A percentile compares a stretch with the other conserved stretches of the same genome.
Conservation (phyloP, 768 basidiomycete genomes). For the Tylopilus plumbeoviolaceoides region DNA sequence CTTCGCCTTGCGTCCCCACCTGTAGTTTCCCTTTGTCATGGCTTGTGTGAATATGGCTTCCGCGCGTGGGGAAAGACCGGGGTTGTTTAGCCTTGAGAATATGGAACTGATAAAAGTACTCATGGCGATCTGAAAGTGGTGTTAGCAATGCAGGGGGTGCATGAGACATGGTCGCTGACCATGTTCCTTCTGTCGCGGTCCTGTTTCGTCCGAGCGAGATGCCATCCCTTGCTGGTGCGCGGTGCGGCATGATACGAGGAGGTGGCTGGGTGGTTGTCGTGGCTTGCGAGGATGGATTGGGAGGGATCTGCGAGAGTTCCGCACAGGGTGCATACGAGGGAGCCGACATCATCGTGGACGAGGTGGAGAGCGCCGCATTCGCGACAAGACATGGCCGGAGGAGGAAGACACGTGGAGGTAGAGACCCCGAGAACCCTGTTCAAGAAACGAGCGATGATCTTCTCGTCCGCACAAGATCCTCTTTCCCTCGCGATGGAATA, state of each 20-base stretch:
- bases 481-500: no score
- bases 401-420: neutral
- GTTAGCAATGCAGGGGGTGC: conserved; percentile 9
- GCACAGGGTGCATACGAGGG: conserved; percentile 64
- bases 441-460: neutral
- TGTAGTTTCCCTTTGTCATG: conserved; percentile 53
- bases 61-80: conserved; percentile 63
- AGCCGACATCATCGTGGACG: conserved; percentile 56
- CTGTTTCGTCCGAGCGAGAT: conserved; percentile 62
- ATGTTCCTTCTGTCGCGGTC: conserved; percentile 59
- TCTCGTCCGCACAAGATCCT: no score
- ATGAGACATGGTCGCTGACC: conserved; percentile 36
- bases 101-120: conserved; percentile 59
- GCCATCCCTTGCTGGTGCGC: conserved; percentile 51
- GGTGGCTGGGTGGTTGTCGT: conserved; percentile 30
- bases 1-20: conserved; percentile 75
- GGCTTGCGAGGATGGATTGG: conserved; percentile 52
- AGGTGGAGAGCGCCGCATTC: conserved; percentile 51
- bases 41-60: conserved; percentile 65
- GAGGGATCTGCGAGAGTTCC: conserved; percentile 65
- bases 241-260: conserved; percentile 45
- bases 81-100: conserved; percentile 51
- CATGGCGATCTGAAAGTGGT: conserved; percentile 51
- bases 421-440: conserved; percentile 29
- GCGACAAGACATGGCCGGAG: conserved; percentile 34